Evolutionary conservation across 352 stramenopile genomes (phyloP).

Genomic region (Globisporangium nodosum): DNA sequence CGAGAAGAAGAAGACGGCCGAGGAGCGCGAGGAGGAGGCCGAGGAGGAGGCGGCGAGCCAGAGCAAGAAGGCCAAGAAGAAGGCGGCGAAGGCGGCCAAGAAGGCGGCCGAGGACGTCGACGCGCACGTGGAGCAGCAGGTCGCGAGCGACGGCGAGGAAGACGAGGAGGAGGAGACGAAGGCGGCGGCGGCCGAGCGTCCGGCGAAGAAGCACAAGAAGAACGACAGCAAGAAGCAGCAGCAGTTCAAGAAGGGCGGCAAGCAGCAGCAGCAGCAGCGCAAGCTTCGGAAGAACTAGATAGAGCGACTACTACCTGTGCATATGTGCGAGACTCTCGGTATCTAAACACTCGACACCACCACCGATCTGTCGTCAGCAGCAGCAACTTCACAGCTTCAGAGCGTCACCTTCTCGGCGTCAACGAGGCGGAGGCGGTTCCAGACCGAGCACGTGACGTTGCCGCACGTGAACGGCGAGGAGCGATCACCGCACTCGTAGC

Average conservation of each 20-base stretch:
- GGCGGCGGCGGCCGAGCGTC: constrained; percentile 22
- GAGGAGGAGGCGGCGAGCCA: constrained; percentile 53
- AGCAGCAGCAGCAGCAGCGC: not conserved
- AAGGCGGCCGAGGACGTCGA: constrained; percentile 69
- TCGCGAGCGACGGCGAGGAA: constrained; percentile 25
- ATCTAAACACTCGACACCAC: not conserved
- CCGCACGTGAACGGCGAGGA: constrained; percentile 34
- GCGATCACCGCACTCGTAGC: constrained; percentile 46
- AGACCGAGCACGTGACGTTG: constrained; percentile 59
- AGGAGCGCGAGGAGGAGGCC: constrained; percentile 54
- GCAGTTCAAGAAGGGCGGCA: constrained; percentile 16
- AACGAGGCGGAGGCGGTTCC: constrained; percentile 55
- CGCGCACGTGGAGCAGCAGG: constrained; percentile 52
- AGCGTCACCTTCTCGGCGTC: constrained; percentile 30
- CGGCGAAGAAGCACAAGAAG: constrained; percentile 40
- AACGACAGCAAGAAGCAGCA: constrained; percentile 21
- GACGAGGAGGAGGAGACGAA: constrained; percentile 27
- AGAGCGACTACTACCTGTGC: not conserved
- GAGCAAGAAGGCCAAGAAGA: constrained; percentile 82
- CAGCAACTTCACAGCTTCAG: constrained; percentile 1
- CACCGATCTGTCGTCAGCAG: not conserved
- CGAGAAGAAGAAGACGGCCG: constrained; percentile 73
- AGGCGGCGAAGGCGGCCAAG: constrained; percentile 68
- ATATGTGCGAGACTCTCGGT: not conserved
- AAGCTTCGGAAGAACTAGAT: constrained; percentile 48